These are phyloP conservation scores for Lipomyces yamanashiensis DNA, from an alignment of 805 yeast species.

Conservation along the genomic window DNA sequence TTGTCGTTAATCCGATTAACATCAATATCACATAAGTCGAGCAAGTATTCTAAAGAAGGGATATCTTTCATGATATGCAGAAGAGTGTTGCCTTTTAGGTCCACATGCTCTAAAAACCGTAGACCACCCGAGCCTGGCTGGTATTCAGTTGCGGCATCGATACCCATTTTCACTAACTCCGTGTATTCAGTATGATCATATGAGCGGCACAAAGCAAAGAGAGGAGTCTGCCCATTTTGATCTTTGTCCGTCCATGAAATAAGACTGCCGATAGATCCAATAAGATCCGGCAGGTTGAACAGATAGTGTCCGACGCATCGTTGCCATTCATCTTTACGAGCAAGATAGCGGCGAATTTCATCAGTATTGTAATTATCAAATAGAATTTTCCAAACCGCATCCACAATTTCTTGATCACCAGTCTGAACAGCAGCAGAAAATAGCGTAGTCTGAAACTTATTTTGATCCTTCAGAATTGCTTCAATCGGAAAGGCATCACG, in stretches of 20 bases:
- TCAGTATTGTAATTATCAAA: constrained; percentile 51
- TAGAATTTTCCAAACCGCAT: constrained; percentile 52
- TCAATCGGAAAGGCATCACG: constrained; percentile 63
- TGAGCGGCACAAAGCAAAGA: constrained; percentile 73
- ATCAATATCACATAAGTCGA: constrained; percentile 51
- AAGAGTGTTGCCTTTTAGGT: constrained; percentile 72
- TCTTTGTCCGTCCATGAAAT: constrained; percentile 76
- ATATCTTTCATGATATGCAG: constrained; percentile 69
- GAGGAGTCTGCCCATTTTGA: constrained; percentile 71
- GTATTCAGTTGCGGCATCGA: constrained; percentile 42
- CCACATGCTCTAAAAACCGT: constrained; percentile 63
- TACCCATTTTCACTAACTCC: constrained; percentile 53
- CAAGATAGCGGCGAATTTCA: constrained; percentile 58
- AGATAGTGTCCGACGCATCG: constrained; percentile 77
- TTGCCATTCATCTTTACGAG: constrained; percentile 55
- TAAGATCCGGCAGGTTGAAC: constrained; percentile 58
- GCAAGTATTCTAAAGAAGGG: constrained; percentile 47
- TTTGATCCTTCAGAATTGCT: constrained; percentile 67
- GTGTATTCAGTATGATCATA: constrained; percentile 76
- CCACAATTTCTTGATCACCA: constrained; percentile 54
- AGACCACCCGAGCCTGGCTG: constrained; percentile 33
- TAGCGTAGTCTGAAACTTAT: constrained; percentile 59
- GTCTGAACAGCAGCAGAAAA: constrained; percentile 65
- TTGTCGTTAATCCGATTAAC: constrained; percentile 65
- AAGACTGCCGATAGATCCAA: constrained; percentile 58